Conservation (phyloP, 2,329 filamentous ascomycete genomes). For the Colletotrichum coccodes region DNA sequence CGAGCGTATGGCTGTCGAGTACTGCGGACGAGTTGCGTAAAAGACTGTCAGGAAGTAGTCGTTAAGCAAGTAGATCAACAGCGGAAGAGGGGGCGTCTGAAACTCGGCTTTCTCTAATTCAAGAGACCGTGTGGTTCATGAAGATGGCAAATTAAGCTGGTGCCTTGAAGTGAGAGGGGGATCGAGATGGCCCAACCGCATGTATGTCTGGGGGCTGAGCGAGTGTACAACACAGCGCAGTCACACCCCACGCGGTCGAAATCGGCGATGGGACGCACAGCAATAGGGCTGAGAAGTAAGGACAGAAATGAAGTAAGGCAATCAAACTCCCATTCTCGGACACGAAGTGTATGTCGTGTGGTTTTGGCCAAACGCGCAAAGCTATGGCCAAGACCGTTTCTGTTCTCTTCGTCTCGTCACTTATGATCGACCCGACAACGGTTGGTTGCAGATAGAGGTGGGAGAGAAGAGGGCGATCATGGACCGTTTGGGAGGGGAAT, state of each 20-base stretch:
- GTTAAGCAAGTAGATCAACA: neutral
- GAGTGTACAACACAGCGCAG: constrained; percentile 25
- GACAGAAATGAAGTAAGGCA: neutral
- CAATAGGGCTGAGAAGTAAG: constrained; percentile 22
- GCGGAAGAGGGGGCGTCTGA: neutral
- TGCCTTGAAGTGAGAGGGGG: constrained; percentile 14
- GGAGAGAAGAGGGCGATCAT: constrained; percentile 21
- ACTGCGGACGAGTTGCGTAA: too few relatives aligned
- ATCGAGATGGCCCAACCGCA: constrained; percentile 26
- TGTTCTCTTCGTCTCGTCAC: neutral
- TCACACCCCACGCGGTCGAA: constrained; percentile 22
- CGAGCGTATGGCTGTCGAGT: neutral
- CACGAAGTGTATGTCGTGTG: neutral
- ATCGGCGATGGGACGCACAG: constrained; percentile 24
- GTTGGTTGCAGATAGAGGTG: constrained; percentile 13
- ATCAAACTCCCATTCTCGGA: neutral
- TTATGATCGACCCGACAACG: constrained; percentile 28
- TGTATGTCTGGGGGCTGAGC: constrained; percentile 26
- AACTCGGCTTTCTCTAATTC: neutral
- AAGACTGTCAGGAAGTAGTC: neutral
- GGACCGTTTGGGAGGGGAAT: constrained; percentile 19
- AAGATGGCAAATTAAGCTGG: constrained; percentile 23
- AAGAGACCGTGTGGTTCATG: constrained; percentile 1
- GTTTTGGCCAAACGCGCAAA: constrained; percentile 5
- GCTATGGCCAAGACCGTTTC: neutral